Conservation (phyloP, 768 basidiomycete species). For the Tulasnella sp. region DNA sequence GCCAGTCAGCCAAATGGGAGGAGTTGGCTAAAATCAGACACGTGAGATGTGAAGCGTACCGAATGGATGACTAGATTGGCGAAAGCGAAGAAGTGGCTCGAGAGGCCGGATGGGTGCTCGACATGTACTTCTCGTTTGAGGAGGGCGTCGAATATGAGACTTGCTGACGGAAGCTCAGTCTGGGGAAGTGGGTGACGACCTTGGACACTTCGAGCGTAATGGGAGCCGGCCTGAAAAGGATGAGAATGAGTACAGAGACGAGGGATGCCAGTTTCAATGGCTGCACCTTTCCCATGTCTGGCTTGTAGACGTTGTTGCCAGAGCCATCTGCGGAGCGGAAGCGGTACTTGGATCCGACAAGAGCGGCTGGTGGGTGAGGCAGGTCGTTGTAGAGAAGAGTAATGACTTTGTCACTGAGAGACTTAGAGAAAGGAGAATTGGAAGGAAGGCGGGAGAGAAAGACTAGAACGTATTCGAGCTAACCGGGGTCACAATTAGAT, state of each 20-base stretch:
- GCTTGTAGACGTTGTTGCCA: slow-evolving; percentile 59
- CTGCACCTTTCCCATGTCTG: slow-evolving; percentile 54
- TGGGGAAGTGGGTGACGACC: slow-evolving; percentile 49
- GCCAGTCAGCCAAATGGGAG: neutral
- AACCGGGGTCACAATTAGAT: neutral
- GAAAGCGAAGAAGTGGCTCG: slow-evolving; percentile 38
- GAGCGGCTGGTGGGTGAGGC: slow-evolving; percentile 74
- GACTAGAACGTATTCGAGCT: slow-evolving; percentile 41
- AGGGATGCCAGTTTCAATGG: neutral
- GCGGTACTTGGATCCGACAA: slow-evolving; percentile 60
- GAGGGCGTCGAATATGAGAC: slow-evolving; percentile 49
- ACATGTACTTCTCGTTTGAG: slow-evolving; percentile 44
- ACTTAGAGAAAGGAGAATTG: slow-evolving; percentile 41
- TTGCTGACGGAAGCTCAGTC: slow-evolving; percentile 54
- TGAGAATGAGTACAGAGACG: neutral
- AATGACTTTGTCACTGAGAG: slow-evolving; percentile 36
- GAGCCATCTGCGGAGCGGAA: slow-evolving; percentile 65
- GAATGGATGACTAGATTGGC: slow-evolving; percentile 51
- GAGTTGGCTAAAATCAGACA: neutral
- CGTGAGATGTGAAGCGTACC: neutral
- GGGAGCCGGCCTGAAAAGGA: slow-evolving; percentile 51
- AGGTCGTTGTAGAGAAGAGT: slow-evolving; percentile 67
- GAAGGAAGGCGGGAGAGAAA: slow-evolving; percentile 15
- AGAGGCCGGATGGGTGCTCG: slow-evolving; percentile 41
- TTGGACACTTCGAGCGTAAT: slow-evolving; percentile 63